phyloP scores from a whole-genome alignment of 2,329 filamentous ascomycete species.

The Coniochaeta sp. region DNA sequence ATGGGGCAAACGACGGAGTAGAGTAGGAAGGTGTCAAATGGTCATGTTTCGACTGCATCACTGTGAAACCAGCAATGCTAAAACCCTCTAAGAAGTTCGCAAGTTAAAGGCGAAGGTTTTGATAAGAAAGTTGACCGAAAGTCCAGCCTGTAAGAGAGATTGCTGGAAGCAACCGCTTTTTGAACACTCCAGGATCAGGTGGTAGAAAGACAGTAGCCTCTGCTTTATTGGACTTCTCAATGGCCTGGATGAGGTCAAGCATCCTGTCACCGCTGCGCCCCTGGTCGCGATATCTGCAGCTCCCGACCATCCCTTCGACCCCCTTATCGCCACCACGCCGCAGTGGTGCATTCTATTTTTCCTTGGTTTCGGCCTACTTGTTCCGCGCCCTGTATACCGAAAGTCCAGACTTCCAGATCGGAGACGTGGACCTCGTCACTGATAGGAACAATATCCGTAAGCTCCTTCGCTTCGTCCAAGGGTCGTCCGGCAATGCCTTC shows the following conservation, averaged over 20 bases:
- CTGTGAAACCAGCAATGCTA: not conserved
- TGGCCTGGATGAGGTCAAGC: not conserved
- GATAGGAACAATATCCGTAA: too few relatives aligned
- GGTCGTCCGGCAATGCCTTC: too few relatives aligned
- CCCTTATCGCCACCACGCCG: too few relatives aligned
- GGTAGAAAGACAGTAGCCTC: not conserved
- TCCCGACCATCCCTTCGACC: too few relatives aligned
- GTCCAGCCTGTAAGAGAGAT: not conserved
- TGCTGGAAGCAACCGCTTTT: not conserved
- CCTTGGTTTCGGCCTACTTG: too few relatives aligned
- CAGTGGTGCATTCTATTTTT: too few relatives aligned
- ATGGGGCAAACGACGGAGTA: not conserved
- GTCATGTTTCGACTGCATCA: too few relatives aligned
- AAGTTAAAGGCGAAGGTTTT: not conserved
- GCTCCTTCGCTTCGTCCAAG: too few relatives aligned
- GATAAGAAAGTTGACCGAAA: not conserved
- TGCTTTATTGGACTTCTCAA: not conserved
- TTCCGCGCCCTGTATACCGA: too few relatives aligned
- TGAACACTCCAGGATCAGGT: not conserved
- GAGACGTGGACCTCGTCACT: too few relatives aligned
- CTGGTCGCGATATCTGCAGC: not conserved
- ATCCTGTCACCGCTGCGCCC: not conserved
- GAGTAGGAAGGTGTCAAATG: too few relatives aligned
- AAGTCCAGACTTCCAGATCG: too few relatives aligned
- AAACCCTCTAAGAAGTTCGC: not conserved